These are phyloP conservation scores for Beauveria sp. DNA, from an alignment of 2,329 filamentous ascomycete species.

Conservation along the genomic window DNA sequence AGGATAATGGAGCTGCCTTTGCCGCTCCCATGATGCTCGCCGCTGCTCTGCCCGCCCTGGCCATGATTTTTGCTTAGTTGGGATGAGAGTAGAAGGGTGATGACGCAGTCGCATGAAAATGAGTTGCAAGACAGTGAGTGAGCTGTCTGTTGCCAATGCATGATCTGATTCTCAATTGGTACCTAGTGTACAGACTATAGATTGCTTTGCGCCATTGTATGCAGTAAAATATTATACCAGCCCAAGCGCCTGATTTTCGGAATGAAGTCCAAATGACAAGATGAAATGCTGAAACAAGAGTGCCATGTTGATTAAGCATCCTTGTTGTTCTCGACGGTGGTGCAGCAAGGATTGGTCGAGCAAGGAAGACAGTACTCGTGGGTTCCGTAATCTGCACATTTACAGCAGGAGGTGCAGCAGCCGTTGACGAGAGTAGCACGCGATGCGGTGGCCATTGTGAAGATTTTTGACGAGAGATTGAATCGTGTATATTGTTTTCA, in stretches of 20 bases:
- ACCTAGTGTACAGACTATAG: constrained; percentile 7
- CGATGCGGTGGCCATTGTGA: constrained; percentile 11
- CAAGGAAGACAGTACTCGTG: constrained; percentile 26
- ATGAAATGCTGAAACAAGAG: constrained; percentile 3
- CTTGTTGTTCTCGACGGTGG: not conserved
- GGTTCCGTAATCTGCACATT: constrained; percentile 22
- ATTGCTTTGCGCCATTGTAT: constrained; percentile 9
- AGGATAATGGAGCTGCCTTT: constrained; percentile 22
- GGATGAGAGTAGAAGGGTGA: not conserved
- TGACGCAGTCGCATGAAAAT: not conserved
- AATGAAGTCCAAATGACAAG: not conserved
- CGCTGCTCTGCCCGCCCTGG: constrained; percentile 25
- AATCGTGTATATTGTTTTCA: not conserved
- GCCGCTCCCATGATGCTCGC: constrained; percentile 25
- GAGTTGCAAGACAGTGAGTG: not conserved
- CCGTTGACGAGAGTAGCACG: constrained; percentile 9
- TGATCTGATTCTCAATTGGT: constrained; percentile 7
- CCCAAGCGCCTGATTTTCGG: constrained; percentile 2
- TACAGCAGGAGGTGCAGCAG: constrained; percentile 27
- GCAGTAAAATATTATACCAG: not conserved
- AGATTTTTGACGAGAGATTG: not conserved
- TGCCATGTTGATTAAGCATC: not conserved
- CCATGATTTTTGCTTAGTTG: constrained; percentile 26
- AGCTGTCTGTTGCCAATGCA: not conserved
- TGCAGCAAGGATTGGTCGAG: constrained; percentile 19